Evolutionary conservation across 768 basidiomycete genomes (phyloP).

Genomic region (Tylopilus cervinicoccineus): DNA sequence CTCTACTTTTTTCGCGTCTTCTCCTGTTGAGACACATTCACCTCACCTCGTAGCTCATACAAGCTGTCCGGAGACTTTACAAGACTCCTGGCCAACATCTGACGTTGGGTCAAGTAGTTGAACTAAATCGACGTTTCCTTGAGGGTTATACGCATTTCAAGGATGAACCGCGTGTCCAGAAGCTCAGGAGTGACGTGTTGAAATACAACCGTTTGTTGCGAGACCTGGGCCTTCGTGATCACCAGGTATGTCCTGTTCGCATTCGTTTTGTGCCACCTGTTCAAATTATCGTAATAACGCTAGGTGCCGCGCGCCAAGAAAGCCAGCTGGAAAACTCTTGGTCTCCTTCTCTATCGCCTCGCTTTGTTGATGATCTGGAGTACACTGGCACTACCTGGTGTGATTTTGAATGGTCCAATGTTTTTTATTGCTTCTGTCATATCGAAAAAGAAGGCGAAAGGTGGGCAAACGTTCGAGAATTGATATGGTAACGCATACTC

Average conservation of each 20-base stretch:
- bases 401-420: conserved; percentile 88
- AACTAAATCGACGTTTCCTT: conserved; percentile 87
- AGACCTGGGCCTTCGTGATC: conserved; percentile 90
- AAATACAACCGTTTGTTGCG: conserved; percentile 86
- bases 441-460: conserved; percentile 86
- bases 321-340: conserved; percentile 81
- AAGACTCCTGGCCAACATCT: conserved; percentile 92
- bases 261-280: neutral
- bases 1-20: neutral
- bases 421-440: conserved; percentile 88
- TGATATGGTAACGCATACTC: neutral
- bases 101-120: conserved; percentile 93
- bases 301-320: conserved; percentile 86
- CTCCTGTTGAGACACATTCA: conserved; percentile 3
- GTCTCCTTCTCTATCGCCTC: conserved; percentile 79
- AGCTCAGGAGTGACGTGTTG: conserved; percentile 73
- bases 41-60: conserved; percentile 80
- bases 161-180: conserved; percentile 84
- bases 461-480: conserved; percentile 33
- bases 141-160: conserved; percentile 93
- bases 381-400: conserved; percentile 82
- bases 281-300: neutral
- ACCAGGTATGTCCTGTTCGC: conserved; percentile 56
- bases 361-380: conserved; percentile 79
- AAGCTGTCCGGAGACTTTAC: conserved; percentile 91